Evolutionary conservation across 495 filamentous ascomycete genomes (phyloP).

Genomic region (Neurospora sp.): DNA sequence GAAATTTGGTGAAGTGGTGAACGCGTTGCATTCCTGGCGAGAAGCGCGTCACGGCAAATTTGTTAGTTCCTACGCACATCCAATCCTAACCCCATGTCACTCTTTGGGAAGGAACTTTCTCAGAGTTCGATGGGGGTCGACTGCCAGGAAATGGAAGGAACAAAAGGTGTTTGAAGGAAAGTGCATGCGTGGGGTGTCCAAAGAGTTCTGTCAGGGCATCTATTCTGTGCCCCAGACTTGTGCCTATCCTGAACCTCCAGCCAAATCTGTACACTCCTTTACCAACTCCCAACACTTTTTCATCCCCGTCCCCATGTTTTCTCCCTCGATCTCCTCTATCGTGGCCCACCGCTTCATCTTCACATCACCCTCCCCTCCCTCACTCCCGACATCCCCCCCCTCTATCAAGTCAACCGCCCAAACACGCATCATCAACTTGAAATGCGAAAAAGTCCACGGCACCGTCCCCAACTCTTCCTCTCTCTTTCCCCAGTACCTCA

Average conservation of each 20-base stretch:
- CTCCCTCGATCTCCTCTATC: slow-evolving; percentile 19
- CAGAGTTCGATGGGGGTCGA: too few species aligned
- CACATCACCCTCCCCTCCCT: not conserved
- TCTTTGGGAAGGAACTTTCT: too few species aligned
- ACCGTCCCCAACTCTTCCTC: slow-evolving; percentile 27
- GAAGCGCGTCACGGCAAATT: too few species aligned
- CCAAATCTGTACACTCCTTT: not conserved
- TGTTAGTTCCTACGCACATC: too few species aligned
- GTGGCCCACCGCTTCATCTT: slow-evolving; percentile 22
- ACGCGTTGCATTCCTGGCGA: too few species aligned
- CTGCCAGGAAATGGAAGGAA: too few species aligned
- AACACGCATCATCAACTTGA: slow-evolving; percentile 38
- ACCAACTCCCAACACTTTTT: slow-evolving; percentile 35
- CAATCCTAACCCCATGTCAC: too few species aligned
- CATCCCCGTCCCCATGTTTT: slow-evolving; percentile 42
- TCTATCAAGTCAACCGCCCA: slow-evolving; percentile 27
- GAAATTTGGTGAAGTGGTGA: not conserved
- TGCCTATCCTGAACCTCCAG: not conserved
- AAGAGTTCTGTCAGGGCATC: too few species aligned
- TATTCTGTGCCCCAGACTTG: too few species aligned
- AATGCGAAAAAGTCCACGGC: slow-evolving; percentile 38
- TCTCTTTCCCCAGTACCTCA: not conserved
- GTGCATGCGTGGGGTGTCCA: too few species aligned
- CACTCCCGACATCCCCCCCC: not conserved
- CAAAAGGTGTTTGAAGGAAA: too few species aligned